Evolutionary conservation across 2,329 filamentous ascomycete species (phyloP), one percentile per base, ranked within the genome.

Genomic region (Alternaria conjuncta): DNA sequence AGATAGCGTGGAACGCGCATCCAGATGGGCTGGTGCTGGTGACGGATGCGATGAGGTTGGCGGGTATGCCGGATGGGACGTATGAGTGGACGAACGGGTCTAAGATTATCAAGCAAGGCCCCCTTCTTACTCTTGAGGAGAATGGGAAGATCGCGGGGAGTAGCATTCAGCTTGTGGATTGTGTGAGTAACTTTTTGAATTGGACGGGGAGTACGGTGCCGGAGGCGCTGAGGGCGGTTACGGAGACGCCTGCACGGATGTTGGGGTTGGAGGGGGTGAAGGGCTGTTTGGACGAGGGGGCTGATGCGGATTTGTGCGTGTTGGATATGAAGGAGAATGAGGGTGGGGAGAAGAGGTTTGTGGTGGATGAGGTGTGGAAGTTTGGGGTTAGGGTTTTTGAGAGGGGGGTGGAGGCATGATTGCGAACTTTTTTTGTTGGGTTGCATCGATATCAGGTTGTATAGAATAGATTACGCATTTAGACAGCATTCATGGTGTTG

Each of bases 41-140:
- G 47, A 97, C 94, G 0, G 94, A 97, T 79, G 94, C 94, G 6
- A 97, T 97, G 93, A 90, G 92, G 70, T 86, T 97, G 15, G 90
- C 92, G 20, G 94, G 94, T 1, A 84, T 96, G 57, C 91, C 92
- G 0, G 94, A 97, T 73, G 94, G 94, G 4, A 86, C 88, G 3
- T 97, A 97, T 76, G 87, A 90, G 66, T 97, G 93, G 93, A 94
- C 89, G 6, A 97, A 97, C 61, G 86, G 87, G 44, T 86, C 88
- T 59, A 81, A 84, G 20, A 88, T 88, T 67, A 80, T 91, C 63
- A 95, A 95, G 82, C 87, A 86, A 55, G 93, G 94, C 1, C 83
- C 88, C 0, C 85, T 90, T 59, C 81, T 97, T 36, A 89, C 92
- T 4, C 84, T 96, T 0, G 91, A 96, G 76, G 92, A 91, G 13